phyloP scores from a whole-genome alignment of 257 asterid species.

The Cinchona pubescens region DNA sequence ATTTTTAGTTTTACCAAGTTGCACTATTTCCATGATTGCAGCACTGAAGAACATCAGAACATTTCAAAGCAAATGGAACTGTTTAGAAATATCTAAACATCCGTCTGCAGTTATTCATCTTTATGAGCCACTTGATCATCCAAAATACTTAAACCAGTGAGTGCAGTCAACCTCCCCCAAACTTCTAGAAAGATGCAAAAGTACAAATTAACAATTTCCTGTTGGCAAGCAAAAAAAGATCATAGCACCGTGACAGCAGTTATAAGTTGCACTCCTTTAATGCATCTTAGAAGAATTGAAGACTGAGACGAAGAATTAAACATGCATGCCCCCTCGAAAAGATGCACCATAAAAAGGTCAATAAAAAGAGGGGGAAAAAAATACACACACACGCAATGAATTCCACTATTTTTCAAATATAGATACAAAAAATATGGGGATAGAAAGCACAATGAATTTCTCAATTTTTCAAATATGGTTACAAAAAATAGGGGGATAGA shows the following conservation, averaged over 20 bases:
- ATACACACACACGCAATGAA: too few relatives aligned
- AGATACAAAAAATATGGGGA: neutral
- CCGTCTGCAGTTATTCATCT: neutral
- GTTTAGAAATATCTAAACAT: neutral
- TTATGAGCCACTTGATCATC: neutral
- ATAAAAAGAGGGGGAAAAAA: too few relatives aligned
- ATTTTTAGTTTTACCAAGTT: neutral
- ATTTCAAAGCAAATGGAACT: neutral
- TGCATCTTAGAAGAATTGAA: neutral
- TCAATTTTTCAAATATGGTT: neutral
- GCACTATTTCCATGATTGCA: neutral
- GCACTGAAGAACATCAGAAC: neutral
- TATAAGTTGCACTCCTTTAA: neutral
- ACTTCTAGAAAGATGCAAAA: neutral
- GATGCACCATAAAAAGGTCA: neutral
- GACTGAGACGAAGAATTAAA: neutral
- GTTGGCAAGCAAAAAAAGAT: neutral
- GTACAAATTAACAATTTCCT: neutral
- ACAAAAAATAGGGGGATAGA: neutral
- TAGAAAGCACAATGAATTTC: neutral
- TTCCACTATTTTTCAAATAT: neutral
- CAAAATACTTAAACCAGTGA: neutral
- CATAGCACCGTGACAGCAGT: neutral
- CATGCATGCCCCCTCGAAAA: neutral
- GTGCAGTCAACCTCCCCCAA: neutral